These are phyloP conservation scores for Asterochloris sp. DNA, from an alignment of 139 green algal species.

Conservation along the genomic window DNA sequence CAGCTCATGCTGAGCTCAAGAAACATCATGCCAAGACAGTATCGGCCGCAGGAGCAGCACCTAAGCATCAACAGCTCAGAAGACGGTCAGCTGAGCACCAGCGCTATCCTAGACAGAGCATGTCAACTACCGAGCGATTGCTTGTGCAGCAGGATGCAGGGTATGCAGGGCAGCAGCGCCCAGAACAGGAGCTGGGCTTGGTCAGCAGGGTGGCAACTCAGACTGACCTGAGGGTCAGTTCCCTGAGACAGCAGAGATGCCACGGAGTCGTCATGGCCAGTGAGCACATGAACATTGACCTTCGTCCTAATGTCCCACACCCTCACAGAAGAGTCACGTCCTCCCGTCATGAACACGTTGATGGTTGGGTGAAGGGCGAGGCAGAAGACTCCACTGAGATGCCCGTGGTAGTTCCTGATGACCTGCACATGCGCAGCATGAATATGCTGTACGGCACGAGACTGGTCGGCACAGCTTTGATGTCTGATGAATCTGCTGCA, in stretches of 20 bases:
- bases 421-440: constrained; percentile 55
- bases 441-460: too few relatives aligned
- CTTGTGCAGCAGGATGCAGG: background rate
- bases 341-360: constrained; percentile 92
- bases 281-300: constrained; percentile 81
- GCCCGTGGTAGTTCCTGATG: constrained; percentile 97
- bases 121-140: too few relatives aligned
- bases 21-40: too few relatives aligned
- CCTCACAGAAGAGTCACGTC: constrained; percentile 83
- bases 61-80: too few relatives aligned
- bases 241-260: constrained; percentile 79
- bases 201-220: background rate
- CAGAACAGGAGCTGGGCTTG: background rate
- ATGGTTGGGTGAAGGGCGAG: constrained; percentile 94
- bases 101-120: too few relatives aligned
- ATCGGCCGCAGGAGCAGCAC: too few relatives aligned
- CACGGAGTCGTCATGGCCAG: constrained; percentile 94
- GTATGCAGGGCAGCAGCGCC: background rate
- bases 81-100: too few relatives aligned
- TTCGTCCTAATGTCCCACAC: constrained; percentile 99
- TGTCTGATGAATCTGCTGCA: too few relatives aligned
- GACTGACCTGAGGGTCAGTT: constrained; percentile 76
- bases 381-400: constrained; percentile 96
- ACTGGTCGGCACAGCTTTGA: too few relatives aligned
- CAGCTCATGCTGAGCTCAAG: too few relatives aligned